Conservation (phyloP, 768 basidiomycete genomes). For the Dictyophora rubrovolvata region DNA sequence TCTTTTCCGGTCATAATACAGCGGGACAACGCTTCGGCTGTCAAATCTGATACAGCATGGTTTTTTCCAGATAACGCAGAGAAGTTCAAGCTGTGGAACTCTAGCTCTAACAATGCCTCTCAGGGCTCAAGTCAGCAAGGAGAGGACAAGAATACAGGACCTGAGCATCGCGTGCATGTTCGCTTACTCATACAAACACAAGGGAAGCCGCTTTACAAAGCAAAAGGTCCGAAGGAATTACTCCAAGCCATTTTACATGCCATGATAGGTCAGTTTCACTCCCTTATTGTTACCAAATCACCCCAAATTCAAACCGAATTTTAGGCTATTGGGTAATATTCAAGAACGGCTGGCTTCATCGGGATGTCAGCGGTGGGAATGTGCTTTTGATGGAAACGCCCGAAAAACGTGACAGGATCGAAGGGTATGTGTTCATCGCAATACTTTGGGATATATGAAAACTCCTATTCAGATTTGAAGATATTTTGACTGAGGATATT, state of each 20-base stretch:
- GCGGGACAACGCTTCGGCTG: background rate
- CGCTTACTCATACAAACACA: background rate
- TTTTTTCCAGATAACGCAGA: background rate
- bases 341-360: slow-evolving; percentile 3
- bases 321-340: slow-evolving; percentile 1
- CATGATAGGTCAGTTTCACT: slow-evolving; percentile 7
- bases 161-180: background rate
- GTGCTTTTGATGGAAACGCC: slow-evolving; percentile 2
- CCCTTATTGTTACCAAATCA: background rate
- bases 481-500: background rate
- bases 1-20: background rate
- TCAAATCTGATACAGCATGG: background rate
- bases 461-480: background rate
- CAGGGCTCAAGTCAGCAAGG: background rate
- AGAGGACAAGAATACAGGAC: background rate
- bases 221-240: background rate
- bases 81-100: background rate
- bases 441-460: background rate
- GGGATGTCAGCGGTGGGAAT: slow-evolving; percentile 8
- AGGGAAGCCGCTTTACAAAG: background rate
- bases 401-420: background rate
- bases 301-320: background rate
- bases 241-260: slow-evolving; percentile 1
- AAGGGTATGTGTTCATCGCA: background rate
- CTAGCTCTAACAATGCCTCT: background rate